Base-by-base conservation (phyloP, 176 grass and related monocot species). In the Oryza australiensis region DNA sequence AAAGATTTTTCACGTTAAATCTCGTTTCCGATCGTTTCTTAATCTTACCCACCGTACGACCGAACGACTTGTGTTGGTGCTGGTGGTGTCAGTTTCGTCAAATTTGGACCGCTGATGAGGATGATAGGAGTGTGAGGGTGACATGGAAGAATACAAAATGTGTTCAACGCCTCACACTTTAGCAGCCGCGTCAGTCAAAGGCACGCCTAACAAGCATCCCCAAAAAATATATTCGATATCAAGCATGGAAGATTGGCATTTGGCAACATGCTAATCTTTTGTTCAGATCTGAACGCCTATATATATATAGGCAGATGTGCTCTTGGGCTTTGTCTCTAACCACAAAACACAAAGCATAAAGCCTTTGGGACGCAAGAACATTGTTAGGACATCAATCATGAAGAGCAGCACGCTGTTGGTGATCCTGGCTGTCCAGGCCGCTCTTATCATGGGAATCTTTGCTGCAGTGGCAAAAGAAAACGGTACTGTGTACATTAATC, bases 361-460 rank as follows among this genome's bases (percentile, higher is more conserved):
- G 9, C 16, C 28, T n/a, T 51, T 33, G 4, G 26, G 5, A 29
- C 20, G 12, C 16, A 3, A 28, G 7, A 73, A 76, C 53, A 3
- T 27, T n/a, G n/a, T n/a, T 20, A 12, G 12, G 34, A 63, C 51
- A 6, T 10, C 27, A 27, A 27, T n/a, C 26, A 87, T 81, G 85
- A 87, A 81, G 64, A 62, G 26, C 35, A 81, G 63, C 85, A 75
- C 63, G 0, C 26, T 86, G 9, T 26, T 81, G 34, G 48, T 81
- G 49, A 68, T 82, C 78, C 49, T 82, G 65, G 57, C 27, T 15
- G 38, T 82, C 4, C 72, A 81, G 71, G 64, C 78, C 35, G 51
- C 16, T 49, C 18, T 87, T 40, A 66, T 70, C 40, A 87, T 77
- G 79, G 73, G 73, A 13, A 71, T 82, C 23, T 82, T 87, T 14